Percentiles rank a stretch among this genome's conserved stretches.
Evolutionary conservation across 2,329 filamentous ascomycete species (phyloP).

Genomic region (Nemania sp.): DNA sequence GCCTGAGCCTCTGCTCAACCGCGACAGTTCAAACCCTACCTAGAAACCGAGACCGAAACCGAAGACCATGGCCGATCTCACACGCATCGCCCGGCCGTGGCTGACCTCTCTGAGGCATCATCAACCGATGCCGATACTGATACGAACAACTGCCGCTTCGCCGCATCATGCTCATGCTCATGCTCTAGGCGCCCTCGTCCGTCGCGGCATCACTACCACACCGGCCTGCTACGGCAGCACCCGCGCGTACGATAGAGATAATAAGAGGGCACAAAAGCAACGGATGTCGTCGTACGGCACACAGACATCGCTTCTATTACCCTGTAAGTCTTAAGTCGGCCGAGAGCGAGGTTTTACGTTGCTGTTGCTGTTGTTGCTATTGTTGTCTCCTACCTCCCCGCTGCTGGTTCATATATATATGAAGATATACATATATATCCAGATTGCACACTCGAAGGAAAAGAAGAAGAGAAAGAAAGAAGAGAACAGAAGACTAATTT

Average conservation of each 20-base stretch:
- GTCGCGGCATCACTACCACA: constrained; percentile 21
- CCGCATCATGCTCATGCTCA: no score
- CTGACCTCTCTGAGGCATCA: constrained; percentile 11
- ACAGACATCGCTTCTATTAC: constrained; percentile 24
- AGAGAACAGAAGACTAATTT: no score
- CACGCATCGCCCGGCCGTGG: constrained; percentile 27
- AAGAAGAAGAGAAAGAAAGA: no score
- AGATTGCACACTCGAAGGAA: no score
- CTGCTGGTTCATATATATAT: no score
- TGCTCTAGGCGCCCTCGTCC: no score
- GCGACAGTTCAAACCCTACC: not conserved
- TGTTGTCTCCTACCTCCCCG: not conserved
- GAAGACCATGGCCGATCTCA: constrained; percentile 26
- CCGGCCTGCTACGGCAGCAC: constrained; percentile 1
- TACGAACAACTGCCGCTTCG: not conserved
- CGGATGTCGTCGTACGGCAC: not conserved
- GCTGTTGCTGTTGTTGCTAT: not conserved
- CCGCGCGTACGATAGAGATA: not conserved
- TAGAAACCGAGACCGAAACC: not conserved
- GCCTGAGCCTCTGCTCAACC: constrained; percentile 14
- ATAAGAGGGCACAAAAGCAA: no score
- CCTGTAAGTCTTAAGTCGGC: constrained; percentile 25
- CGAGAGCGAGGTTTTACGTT: not conserved
- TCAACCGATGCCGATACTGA: not conserved
- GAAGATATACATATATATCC: no score